Conservation (phyloP, 148 eudicot species). For the Mesembryanthemum crystallinum region DNA sequence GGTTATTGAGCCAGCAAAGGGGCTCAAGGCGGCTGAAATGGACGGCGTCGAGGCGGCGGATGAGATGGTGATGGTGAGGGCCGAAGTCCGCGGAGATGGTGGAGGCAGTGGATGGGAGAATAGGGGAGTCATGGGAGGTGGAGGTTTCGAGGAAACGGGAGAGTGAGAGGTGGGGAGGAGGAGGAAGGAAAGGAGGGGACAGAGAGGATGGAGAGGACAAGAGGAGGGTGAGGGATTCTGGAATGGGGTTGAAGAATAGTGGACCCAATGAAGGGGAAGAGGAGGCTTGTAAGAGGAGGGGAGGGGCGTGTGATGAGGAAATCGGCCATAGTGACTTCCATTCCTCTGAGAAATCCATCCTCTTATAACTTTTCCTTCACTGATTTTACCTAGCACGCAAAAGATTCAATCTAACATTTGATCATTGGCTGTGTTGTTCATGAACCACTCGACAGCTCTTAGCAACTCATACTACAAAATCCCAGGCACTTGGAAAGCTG, state of each 20-base stretch:
- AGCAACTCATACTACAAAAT: too few relatives aligned
- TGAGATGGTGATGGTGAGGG: constrained; percentile 10
- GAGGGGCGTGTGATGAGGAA: constrained; percentile 20
- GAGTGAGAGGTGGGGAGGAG: constrained; percentile 54
- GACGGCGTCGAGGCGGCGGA: background rate
- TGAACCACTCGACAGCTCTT: too few relatives aligned
- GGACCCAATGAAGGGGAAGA: constrained; percentile 22
- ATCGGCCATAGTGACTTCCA: constrained; percentile 36
- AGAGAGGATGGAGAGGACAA: constrained; percentile 20
- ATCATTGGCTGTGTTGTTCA: too few relatives aligned
- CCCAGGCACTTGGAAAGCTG: too few relatives aligned
- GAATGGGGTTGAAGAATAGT: constrained; percentile 29
- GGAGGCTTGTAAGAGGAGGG: constrained; percentile 19
- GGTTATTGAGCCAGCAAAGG: constrained; percentile 36
- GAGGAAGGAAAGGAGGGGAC: constrained; percentile 31
- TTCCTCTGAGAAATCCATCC: constrained; percentile 32
- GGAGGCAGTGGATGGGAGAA: constrained; percentile 36
- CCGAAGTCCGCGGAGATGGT: constrained; percentile 28
- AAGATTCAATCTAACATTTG: too few relatives aligned
- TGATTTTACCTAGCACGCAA: too few relatives aligned
- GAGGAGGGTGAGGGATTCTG: constrained; percentile 12
- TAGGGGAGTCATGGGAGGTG: constrained; percentile 18
- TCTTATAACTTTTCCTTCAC: too few relatives aligned
- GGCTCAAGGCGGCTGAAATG: constrained; percentile 45
- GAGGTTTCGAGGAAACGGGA: constrained; percentile 42